These are phyloP conservation scores for Aspergillus puulaauensis DNA, from an alignment of 2,329 filamentous ascomycete species.

Conservation along the genomic window DNA sequence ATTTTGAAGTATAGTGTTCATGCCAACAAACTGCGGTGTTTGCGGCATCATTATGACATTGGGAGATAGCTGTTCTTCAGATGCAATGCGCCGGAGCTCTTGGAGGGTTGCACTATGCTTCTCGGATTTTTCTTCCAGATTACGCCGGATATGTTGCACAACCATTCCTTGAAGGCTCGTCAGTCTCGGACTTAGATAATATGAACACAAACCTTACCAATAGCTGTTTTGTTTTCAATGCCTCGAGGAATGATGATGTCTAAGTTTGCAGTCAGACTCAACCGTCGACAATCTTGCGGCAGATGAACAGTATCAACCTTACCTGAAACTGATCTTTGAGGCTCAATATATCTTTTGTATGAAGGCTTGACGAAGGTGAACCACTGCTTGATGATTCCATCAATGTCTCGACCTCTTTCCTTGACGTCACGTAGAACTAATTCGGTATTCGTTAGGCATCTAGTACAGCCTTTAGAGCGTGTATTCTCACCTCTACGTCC, in stretches of 20 bases:
- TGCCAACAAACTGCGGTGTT: conserved; percentile 77
- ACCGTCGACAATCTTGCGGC: neutral
- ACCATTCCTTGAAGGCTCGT: conserved; percentile 68
- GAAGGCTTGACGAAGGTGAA: conserved; percentile 96
- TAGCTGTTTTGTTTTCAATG: conserved; percentile 91
- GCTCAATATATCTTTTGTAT: conserved; percentile 89
- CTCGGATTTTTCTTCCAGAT: conserved; percentile 79
- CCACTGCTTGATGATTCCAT: conserved; percentile 98
- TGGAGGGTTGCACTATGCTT: conserved; percentile 77
- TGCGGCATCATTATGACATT: conserved; percentile 73
- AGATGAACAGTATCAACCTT: conserved; percentile 23
- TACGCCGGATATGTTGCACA: conserved; percentile 86
- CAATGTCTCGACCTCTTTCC: conserved; percentile 85
- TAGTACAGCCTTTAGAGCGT: neutral
- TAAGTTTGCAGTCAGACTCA: conserved; percentile 25
- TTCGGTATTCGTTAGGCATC: conserved; percentile 21
- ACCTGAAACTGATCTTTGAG: conserved; percentile 83
- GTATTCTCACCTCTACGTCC: conserved; percentile 71
- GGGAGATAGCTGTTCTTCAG: conserved; percentile 69
- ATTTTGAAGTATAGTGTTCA: conserved; percentile 88
- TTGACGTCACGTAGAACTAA: conserved; percentile 81
- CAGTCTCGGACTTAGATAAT: conserved; percentile 9
- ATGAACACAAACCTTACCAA: conserved; percentile 44
- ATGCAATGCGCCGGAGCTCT: conserved; percentile 66
- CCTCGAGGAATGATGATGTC: conserved; percentile 95